Percentiles rank a stretch among this genome's conserved stretches.
Evolutionary conservation across 306 rosid species (phyloP).

Genomic region (Senna siamea): DNA sequence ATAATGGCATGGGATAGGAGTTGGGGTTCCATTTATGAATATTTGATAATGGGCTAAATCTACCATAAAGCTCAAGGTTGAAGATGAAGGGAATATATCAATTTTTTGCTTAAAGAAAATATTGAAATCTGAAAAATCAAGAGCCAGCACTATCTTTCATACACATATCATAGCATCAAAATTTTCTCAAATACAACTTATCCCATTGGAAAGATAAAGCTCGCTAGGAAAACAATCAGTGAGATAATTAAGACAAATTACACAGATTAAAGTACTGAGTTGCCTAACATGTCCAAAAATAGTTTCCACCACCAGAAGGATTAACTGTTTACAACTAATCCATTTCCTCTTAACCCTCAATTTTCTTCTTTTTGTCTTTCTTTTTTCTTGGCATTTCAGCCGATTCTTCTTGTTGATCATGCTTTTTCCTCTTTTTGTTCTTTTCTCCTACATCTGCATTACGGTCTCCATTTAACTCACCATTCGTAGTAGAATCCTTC

Average conservation of each 20-base stretch:
- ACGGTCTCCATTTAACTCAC: conserved; percentile 44
- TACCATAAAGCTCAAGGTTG: too few relatives aligned
- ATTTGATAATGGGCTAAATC: too few relatives aligned
- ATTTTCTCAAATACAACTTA: neutral
- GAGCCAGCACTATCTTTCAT: neutral
- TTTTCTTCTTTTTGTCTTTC: conserved; percentile 2
- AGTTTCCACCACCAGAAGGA: neutral
- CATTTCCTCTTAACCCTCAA: neutral
- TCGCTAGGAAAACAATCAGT: neutral
- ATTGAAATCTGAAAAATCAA: neutral
- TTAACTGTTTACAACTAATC: conserved; percentile 1
- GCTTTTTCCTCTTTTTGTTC: conserved; percentile 53
- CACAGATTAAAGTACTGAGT: neutral
- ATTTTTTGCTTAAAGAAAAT: too few relatives aligned
- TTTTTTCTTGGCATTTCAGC: neutral
- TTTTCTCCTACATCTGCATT: conserved; percentile 41
- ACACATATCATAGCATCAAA: conserved; percentile 5
- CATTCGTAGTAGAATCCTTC: conserved; percentile 35
- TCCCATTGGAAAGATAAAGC: neutral
- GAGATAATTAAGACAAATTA: neutral
- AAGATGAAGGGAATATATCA: too few relatives aligned
- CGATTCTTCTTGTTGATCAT: conserved; percentile 28
- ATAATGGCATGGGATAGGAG: too few relatives aligned
- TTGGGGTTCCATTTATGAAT: too few relatives aligned
- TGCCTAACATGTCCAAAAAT: neutral